Evolutionary conservation across 176 grass and related monocot genomes (phyloP), one percentile per base, ranked within the genome.

Genomic region (Aegilops sharonensis): DNA sequence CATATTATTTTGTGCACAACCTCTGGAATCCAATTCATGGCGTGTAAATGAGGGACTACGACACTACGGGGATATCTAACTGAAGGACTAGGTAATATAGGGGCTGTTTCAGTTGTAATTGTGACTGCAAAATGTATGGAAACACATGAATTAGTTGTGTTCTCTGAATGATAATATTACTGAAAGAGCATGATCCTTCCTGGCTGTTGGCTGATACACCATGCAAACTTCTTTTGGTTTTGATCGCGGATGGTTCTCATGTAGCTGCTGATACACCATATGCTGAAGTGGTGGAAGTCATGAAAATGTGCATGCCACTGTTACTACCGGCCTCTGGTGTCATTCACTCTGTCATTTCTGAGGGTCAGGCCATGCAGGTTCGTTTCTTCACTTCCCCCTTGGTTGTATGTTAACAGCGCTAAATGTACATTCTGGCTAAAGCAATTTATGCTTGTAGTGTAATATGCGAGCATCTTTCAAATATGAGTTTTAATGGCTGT

Each of bases 181-280:
- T 95, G 95, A 98, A 95, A 75, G 95, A 98, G 52, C 95, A 98
- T 3, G 95, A 95, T 90, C 93, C 95, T 84, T 98, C 95, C 47
- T 93, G 93, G 68, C 81, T 98, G 82, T 68, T 95, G 40, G 93
- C 93, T 83, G 95, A 98, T 81, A 93, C 93, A 79, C 91, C 95
- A 47, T 98, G 93, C 89, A 98, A 92, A 79, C 89, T 98, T 86
- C 90, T 98, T 98, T 81, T 85, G 91, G 13, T 98, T 95, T 89
- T 95, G 89, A 89, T 93, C 72, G 47, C 68, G 71, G 95, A 95
- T 88, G 89, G 93, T 60, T 90, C 89, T 81, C 95, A 93, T 66
- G 87, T 95, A 47, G 50, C 18, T 54, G 50, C 50, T 54, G 50
- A 18, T 18, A 54, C 50, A 54, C 5, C 5, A 54, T 54, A 98